Percentiles rank a stretch among this genome's conserved stretches.
Evolutionary conservation across 2,329 filamentous ascomycete genomes (phyloP).

Genomic region (Colletotrichum horii): DNA sequence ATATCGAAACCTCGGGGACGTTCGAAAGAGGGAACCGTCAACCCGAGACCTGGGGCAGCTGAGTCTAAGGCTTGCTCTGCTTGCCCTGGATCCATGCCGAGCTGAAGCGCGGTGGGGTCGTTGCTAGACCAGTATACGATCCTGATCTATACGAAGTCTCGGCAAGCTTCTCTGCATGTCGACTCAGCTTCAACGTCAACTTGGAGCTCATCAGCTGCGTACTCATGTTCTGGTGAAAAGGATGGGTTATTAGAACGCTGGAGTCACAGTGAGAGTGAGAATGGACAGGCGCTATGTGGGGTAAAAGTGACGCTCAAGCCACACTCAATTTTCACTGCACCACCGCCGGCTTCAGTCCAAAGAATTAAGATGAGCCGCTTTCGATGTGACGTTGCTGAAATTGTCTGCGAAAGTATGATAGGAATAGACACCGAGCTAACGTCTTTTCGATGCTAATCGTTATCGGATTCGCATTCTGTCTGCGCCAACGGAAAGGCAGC

Average conservation of each 20-base stretch:
- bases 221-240: background rate
- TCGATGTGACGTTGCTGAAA: background rate
- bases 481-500: background rate
- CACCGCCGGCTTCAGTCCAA: background rate
- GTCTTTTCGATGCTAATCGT: background rate
- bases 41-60: background rate
- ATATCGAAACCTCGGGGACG: background rate
- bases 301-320: constrained; percentile 6
- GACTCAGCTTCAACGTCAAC: background rate
- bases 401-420: background rate
- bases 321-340: constrained; percentile 18
- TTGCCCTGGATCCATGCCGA: background rate
- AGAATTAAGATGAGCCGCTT: background rate
- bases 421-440: background rate
- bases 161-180: background rate
- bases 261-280: background rate
- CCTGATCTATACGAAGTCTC: background rate
- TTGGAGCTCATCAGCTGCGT: accelerated
- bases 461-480: background rate
- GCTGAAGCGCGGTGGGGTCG: background rate
- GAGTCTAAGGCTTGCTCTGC: background rate
- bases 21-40: background rate
- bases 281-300: constrained; percentile 1
- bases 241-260: background rate
- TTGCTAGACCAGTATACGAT: background rate